Evolutionary conservation across 73 alveolate species (phyloP), one percentile per base, ranked within the genome.

Genomic region (Urostyla sp.): DNA sequence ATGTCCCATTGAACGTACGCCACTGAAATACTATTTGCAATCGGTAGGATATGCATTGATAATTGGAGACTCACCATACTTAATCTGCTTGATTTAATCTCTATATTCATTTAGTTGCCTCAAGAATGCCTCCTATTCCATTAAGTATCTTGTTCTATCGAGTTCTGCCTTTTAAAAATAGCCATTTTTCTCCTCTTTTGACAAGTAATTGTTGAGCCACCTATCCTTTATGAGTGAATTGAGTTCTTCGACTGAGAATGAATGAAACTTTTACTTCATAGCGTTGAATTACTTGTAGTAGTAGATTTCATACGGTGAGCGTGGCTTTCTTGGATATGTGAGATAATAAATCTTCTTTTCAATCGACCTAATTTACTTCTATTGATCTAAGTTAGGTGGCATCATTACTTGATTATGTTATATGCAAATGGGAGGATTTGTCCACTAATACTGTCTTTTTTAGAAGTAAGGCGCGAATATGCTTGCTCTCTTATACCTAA

Each of bases 161-260:
- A 15, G n/a, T 37, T 37, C 46, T n/a, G 49, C 52, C 31, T 69
- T 10, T n/a, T 49, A 67, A 46, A 2, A 46, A 69, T 24, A 21
- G 21, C 10, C 52, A 11, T 66, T 63, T 45, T 66, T 44, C 50
- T 66, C 80, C 31, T 26, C 24, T 7, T 66, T 44, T 5, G 63
- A 37, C 28, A 49, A 54, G 40, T 44, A 10, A 44, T 30, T 30
- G 55, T 69, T 69, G 51, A 40, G 51, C 83, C 83, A 69, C 55
- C 49, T 20, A 1, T 46, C 7, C 35, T 27, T 30, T 24, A 69
- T 44, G 38, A 36, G 48, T 6, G 30, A 55, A 2, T 20, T 8
- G n/a, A 45, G 5, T 43, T 69, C 83, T 35, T 24, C 27, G 7
- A 16, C 23, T 3, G 49, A 27, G 20, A 49, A 69, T 21, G 44